Conservation (phyloP, 805 yeast species). For the Zygosaccharomyces lentus region DNA sequence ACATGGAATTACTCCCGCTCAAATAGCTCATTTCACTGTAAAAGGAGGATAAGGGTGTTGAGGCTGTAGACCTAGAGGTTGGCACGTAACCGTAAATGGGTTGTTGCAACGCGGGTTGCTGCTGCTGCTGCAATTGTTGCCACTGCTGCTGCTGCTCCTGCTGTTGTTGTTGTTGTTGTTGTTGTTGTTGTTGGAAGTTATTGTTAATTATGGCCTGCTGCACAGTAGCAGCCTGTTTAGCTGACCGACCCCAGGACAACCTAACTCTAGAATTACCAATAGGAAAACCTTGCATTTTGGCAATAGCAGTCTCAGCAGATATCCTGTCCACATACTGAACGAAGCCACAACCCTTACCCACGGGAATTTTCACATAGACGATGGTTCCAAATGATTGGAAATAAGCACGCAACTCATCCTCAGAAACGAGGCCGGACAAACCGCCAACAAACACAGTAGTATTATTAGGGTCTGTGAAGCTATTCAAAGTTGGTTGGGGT, state of each 20-base stretch:
- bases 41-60: slow-evolving; percentile 5
- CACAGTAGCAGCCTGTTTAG: slow-evolving; percentile 23
- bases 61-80: background rate
- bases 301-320: slow-evolving; percentile 81
- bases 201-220: slow-evolving; percentile 15
- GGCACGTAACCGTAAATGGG: slow-evolving; percentile 18
- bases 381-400: slow-evolving; percentile 70
- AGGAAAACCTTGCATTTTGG: slow-evolving; percentile 85
- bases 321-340: slow-evolving; percentile 74
- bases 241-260: slow-evolving; percentile 82
- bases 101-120: slow-evolving; percentile 17
- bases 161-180: slow-evolving; percentile 22
- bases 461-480: slow-evolving; percentile 74
- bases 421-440: slow-evolving; percentile 52
- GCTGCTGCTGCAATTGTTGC: slow-evolving; percentile 11
- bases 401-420: slow-evolving; percentile 54
- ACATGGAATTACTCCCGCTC: slow-evolving; percentile 2
- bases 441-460: slow-evolving; percentile 73
- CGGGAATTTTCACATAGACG: slow-evolving; percentile 73
- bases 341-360: slow-evolving; percentile 76
- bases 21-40: slow-evolving; percentile 4
- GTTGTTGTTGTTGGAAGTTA: slow-evolving; percentile 31
- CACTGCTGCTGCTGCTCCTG: slow-evolving; percentile 23
- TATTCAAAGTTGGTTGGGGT: slow-evolving; percentile 52
- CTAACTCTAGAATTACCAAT: slow-evolving; percentile 80